Percentiles rank a stretch among this genome's conserved stretches.
Evolutionary conservation across 257 asterid species (phyloP).

Genomic region (Solanum clarkiae): DNA sequence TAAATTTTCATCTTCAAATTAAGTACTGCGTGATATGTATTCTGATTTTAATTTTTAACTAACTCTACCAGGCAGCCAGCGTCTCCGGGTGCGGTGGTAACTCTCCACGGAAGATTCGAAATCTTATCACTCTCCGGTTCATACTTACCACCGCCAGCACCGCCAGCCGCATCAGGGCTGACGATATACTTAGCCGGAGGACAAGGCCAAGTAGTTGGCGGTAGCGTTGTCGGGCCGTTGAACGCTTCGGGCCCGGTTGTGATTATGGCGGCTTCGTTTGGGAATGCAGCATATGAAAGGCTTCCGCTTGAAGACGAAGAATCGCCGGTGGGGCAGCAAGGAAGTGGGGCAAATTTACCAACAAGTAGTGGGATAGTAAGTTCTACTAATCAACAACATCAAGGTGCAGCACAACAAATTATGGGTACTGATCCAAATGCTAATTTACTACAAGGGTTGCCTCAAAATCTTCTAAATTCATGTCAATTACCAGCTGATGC

Average conservation of each 20-base stretch:
- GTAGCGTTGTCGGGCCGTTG: slow-evolving; percentile 78
- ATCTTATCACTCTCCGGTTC: slow-evolving; percentile 82
- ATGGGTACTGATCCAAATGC: slow-evolving; percentile 6
- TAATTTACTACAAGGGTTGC: slow-evolving; percentile 14
- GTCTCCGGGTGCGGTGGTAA: slow-evolving; percentile 66
- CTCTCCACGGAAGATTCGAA: slow-evolving; percentile 75
- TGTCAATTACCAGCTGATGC: slow-evolving; percentile 61
- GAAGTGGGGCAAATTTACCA: neutral
- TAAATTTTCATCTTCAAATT: neutral
- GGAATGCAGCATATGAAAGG: slow-evolving; percentile 87
- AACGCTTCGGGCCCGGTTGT: slow-evolving; percentile 83
- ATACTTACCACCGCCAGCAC: slow-evolving; percentile 85
- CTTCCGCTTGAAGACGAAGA: slow-evolving; percentile 85
- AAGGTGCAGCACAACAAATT: neutral
- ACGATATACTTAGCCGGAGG: slow-evolving; percentile 81
- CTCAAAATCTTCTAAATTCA: slow-evolving; percentile 55
- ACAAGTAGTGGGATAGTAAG: neutral
- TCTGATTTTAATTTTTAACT: neutral
- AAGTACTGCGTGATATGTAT: neutral
- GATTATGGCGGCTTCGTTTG: slow-evolving; percentile 89
- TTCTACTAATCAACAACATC: neutral
- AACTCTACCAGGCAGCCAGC: slow-evolving; percentile 47
- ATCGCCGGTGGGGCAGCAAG: slow-evolving; percentile 2
- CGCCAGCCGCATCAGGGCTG: slow-evolving; percentile 70
- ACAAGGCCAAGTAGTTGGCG: slow-evolving; percentile 93